phyloP scores from a whole-genome alignment of 257 asterid species.

The Nicotiana noctiflora region DNA sequence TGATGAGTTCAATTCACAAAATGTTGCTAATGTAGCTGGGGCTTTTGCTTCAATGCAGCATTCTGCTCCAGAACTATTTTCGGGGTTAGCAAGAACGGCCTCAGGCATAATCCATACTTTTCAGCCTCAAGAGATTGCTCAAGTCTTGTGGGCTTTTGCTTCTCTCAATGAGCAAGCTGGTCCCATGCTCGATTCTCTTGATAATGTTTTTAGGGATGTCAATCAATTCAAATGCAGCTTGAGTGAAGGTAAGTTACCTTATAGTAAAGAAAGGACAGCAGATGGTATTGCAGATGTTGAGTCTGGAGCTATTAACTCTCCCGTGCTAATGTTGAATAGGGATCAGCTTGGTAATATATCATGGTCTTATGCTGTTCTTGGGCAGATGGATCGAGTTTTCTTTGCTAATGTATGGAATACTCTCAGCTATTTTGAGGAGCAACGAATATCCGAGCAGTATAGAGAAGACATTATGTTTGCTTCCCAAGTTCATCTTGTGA shows the following conservation, averaged over 20 bases:
- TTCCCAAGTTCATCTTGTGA: slow-evolving; percentile 74
- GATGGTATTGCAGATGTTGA: slow-evolving; percentile 4
- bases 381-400: slow-evolving; percentile 48
- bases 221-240: slow-evolving; percentile 38
- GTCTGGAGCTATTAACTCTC: slow-evolving; percentile 6
- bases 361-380: slow-evolving; percentile 93
- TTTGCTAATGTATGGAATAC: slow-evolving; percentile 59
- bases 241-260: slow-evolving; percentile 20
- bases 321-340: slow-evolving; percentile 41
- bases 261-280: slow-evolving; percentile 24
- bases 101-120: slow-evolving; percentile 50
- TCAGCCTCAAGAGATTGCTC: slow-evolving; percentile 87
- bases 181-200: slow-evolving; percentile 62
- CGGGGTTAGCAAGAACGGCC: slow-evolving; percentile 55
- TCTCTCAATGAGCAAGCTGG: slow-evolving; percentile 69
- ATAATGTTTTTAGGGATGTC: slow-evolving; percentile 31
- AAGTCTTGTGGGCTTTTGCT: slow-evolving; percentile 93
- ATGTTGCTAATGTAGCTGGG: slow-evolving; percentile 88
- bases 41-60: slow-evolving; percentile 97
- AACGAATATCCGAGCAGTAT: slow-evolving; percentile 50
- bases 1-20: slow-evolving; percentile 73
- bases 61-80: slow-evolving; percentile 75
- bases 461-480: slow-evolving; percentile 78
- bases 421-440: slow-evolving; percentile 53
- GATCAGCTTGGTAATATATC: slow-evolving; percentile 73